A percentile compares a stretch with the other conserved stretches of the same genome.
These are phyloP conservation scores for Sphagnum contortum DNA, from an alignment of 225 moss, liverwort and hornwort species.

Conservation along the genomic window DNA sequence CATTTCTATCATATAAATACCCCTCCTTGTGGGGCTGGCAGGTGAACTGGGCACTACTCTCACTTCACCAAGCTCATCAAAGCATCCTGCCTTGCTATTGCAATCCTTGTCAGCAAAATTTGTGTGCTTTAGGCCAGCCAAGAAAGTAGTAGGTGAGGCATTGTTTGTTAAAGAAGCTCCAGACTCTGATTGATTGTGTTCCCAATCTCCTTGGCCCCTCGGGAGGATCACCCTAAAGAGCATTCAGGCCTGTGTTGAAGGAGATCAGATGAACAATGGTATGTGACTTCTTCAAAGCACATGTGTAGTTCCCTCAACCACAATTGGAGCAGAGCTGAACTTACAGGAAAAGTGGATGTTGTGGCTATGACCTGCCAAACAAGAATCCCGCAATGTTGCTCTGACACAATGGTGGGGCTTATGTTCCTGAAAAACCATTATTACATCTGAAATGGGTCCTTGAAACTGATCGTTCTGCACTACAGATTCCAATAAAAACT, in stretches of 20 bases:
- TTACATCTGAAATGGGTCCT: no score
- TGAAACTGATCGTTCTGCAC: no score
- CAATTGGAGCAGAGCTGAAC: slow-evolving; percentile 1
- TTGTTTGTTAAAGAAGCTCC: slow-evolving; percentile 5
- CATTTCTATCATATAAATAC: slow-evolving; percentile 31
- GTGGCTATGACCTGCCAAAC: slow-evolving; percentile 37
- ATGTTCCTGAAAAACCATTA: no score
- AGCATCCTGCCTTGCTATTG: slow-evolving; percentile 3
- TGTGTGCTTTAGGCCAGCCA: not conserved
- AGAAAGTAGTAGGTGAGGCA: slow-evolving; percentile 4
- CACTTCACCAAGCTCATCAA: slow-evolving; percentile 23
- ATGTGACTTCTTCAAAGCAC: slow-evolving; percentile 28
- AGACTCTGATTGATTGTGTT: slow-evolving; percentile 10
- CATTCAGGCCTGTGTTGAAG: slow-evolving; percentile 1
- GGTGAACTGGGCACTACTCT: slow-evolving; percentile 13
- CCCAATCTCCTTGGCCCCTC: slow-evolving; percentile 4
- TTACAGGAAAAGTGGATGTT: slow-evolving; percentile 38
- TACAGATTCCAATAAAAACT: not conserved
- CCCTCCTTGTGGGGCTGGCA: slow-evolving; percentile 45
- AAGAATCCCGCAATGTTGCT: not conserved
- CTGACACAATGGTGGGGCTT: not conserved
- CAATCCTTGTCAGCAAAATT: not conserved
- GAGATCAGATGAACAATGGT: slow-evolving; percentile 1
- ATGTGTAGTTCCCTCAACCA: slow-evolving; percentile 24
- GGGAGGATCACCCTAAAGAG: slow-evolving; percentile 7